These are phyloP conservation scores for Lecanicillium sp. DNA, from an alignment of 2,329 filamentous ascomycete species.

Conservation along the genomic window DNA sequence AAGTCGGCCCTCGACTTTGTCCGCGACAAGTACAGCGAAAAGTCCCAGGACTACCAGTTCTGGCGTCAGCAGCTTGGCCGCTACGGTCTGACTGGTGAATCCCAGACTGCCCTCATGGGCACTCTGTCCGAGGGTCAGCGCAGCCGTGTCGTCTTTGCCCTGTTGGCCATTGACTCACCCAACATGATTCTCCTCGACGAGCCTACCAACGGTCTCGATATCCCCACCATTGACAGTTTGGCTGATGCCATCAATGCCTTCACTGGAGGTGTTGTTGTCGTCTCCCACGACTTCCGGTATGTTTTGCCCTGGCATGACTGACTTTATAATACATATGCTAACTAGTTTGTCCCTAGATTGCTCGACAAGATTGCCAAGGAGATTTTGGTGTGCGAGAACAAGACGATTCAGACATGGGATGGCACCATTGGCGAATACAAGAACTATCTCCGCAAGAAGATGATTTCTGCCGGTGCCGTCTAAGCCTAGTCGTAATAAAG, in stretches of 20 bases:
- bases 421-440: slow-evolving; percentile 92
- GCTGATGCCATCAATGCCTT: slow-evolving; percentile 97
- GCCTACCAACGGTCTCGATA: slow-evolving; percentile 98
- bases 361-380: slow-evolving; percentile 99
- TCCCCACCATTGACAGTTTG: slow-evolving; percentile 94
- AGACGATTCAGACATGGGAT: slow-evolving; percentile 83
- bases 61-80: slow-evolving; percentile 96
- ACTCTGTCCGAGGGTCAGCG: slow-evolving; percentile 97
- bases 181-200: slow-evolving; percentile 99
- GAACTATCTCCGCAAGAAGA: slow-evolving; percentile 98
- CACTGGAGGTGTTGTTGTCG: slow-evolving; percentile 92
- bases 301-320: slow-evolving; percentile 20
- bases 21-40: slow-evolving; percentile 81
- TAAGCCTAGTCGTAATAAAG: slow-evolving; percentile 47
- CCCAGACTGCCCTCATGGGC: slow-evolving; percentile 95
- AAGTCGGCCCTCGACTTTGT: slow-evolving; percentile 98
- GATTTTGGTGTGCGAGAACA: slow-evolving; percentile 98
- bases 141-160: slow-evolving; percentile 94
- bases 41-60: slow-evolving; percentile 97
- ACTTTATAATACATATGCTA: neutral
- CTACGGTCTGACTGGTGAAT: slow-evolving; percentile 87
- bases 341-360: slow-evolving; percentile 49
- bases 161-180: slow-evolving; percentile 87
- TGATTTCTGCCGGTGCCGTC: slow-evolving; percentile 80
- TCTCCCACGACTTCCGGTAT: slow-evolving; percentile 98